Evolutionary conservation across 2,329 filamentous ascomycete genomes (phyloP).

Genomic region (Cryoendolithus antarcticus): DNA sequence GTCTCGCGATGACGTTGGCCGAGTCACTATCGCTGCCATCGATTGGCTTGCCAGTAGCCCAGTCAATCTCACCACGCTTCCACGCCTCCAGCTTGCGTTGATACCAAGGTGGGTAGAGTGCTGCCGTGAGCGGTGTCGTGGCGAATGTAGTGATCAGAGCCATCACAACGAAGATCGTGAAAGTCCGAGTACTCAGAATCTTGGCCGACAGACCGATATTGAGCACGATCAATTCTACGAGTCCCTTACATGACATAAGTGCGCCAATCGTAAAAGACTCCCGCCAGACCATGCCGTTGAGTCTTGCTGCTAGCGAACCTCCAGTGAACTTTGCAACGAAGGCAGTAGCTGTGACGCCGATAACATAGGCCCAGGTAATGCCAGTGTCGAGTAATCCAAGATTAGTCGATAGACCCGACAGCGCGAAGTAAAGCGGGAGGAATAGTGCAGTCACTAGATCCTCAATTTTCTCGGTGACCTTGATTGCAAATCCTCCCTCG

Average conservation of each 20-base stretch:
- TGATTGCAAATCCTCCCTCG: slow-evolving; percentile 80
- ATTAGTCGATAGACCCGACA: slow-evolving; percentile 81
- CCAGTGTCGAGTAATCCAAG: slow-evolving; percentile 71
- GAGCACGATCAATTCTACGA: slow-evolving; percentile 89
- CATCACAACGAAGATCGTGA: slow-evolving; percentile 94
- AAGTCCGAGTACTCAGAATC: slow-evolving; percentile 68
- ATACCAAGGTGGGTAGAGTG: slow-evolving; percentile 66
- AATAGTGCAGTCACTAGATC: slow-evolving; percentile 78
- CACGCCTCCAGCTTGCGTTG: slow-evolving; percentile 60
- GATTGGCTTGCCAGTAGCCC: slow-evolving; percentile 52
- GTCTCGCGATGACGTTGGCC: slow-evolving; percentile 36
- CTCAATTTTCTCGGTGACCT: slow-evolving; percentile 86
- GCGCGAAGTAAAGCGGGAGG: slow-evolving; percentile 81
- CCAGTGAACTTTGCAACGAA: slow-evolving; percentile 78
- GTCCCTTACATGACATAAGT: slow-evolving; percentile 95
- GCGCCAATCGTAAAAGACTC: slow-evolving; percentile 80
- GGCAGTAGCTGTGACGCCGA: slow-evolving; percentile 69
- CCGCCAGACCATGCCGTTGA: slow-evolving; percentile 73
- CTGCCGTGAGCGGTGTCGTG: slow-evolving; percentile 64
- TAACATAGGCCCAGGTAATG: slow-evolving; percentile 78
- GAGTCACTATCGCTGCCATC: slow-evolving; percentile 20
- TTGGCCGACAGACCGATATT: slow-evolving; percentile 74
- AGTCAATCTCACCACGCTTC: slow-evolving; percentile 82
- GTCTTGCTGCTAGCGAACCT: slow-evolving; percentile 63
- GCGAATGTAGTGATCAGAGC: slow-evolving; percentile 74